Conservation (phyloP, 2,329 filamentous ascomycete genomes). For the Exophiala alcalophila region DNA sequence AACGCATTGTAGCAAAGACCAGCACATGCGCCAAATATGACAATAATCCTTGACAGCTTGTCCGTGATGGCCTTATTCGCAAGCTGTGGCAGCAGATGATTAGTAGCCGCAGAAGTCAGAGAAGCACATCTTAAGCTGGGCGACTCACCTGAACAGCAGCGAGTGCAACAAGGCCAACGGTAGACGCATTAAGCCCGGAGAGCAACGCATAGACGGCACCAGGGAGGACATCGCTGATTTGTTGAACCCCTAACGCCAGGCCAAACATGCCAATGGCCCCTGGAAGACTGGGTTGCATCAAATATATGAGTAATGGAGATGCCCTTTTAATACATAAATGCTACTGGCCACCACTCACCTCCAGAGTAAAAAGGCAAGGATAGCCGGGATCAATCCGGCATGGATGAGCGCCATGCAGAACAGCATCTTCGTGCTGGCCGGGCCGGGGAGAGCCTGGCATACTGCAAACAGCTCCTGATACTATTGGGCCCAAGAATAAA, state of each 20-base stretch:
- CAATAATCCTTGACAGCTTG: conserved; percentile 58
- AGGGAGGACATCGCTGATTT: conserved; percentile 59
- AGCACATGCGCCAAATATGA: conserved; percentile 62
- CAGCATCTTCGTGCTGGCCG: conserved; percentile 67
- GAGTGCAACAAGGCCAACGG: conserved; percentile 68
- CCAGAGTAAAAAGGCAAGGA: conserved; percentile 64
- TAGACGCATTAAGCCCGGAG: conserved; percentile 68
- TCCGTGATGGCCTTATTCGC: conserved; percentile 67
- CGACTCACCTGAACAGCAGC: conserved; percentile 58
- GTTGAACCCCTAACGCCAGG: conserved; percentile 62
- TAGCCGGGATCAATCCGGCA: conserved; percentile 56
- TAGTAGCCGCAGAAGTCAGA: no score
- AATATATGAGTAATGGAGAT: no score
- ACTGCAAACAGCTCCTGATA: conserved; percentile 72
- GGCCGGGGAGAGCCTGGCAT: conserved; percentile 65
- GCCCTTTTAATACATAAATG: no score
- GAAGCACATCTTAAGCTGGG: no score
- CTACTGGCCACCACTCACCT: conserved; percentile 52
- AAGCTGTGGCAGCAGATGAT: conserved; percentile 53
- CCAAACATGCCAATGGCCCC: conserved; percentile 69
- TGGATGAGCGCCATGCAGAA: conserved; percentile 67
- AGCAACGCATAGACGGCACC: conserved; percentile 64
- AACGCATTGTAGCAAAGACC: conserved; percentile 68
- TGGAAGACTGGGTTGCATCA: conserved; percentile 62
- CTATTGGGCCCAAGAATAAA: conserved; percentile 37